Conservation (phyloP, 1,284 basidiomycete species). For the Schizophyllum amplum region DNA sequence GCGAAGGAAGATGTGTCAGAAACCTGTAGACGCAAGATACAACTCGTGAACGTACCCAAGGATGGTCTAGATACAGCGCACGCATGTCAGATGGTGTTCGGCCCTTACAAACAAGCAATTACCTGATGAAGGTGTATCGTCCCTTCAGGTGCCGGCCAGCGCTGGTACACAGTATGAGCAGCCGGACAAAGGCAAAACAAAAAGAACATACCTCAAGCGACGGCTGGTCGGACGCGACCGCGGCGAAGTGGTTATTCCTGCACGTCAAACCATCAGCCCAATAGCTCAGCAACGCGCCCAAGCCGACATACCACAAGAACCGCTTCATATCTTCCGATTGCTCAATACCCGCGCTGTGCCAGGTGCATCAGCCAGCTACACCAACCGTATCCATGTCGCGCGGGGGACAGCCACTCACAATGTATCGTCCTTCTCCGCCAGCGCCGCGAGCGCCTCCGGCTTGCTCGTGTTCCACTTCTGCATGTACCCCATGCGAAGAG, state of each 20-base stretch:
- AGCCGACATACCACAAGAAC: slow-evolving; percentile 51
- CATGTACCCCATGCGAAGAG: slow-evolving; percentile 60
- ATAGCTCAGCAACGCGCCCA: too few species aligned
- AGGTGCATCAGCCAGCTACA: too few species aligned
- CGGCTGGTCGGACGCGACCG: slow-evolving; percentile 68
- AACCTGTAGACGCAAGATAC: too few species aligned
- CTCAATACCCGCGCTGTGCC: slow-evolving; percentile 59
- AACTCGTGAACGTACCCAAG: too few species aligned
- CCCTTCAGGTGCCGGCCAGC: slow-evolving; percentile 46
- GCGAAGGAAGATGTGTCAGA: not conserved
- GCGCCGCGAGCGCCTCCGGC: slow-evolving; percentile 37
- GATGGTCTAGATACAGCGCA: too few species aligned
- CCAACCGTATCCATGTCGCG: too few species aligned
- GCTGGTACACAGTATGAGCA: slow-evolving; percentile 23
- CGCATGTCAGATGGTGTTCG: too few species aligned
- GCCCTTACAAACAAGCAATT: too few species aligned
- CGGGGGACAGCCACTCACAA: slow-evolving; percentile 42
- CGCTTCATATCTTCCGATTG: slow-evolving; percentile 66
- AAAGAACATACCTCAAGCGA: slow-evolving; percentile 46
- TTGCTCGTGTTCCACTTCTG: slow-evolving; percentile 43
- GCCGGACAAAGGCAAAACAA: not conserved
- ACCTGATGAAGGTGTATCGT: slow-evolving; percentile 44
- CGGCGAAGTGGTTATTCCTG: slow-evolving; percentile 75
- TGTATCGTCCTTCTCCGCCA: slow-evolving; percentile 37
- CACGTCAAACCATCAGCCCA: too few species aligned